Base-by-base conservation (phyloP, 176 grass and related monocot genomes). In the Aegilops speltoides region DNA sequence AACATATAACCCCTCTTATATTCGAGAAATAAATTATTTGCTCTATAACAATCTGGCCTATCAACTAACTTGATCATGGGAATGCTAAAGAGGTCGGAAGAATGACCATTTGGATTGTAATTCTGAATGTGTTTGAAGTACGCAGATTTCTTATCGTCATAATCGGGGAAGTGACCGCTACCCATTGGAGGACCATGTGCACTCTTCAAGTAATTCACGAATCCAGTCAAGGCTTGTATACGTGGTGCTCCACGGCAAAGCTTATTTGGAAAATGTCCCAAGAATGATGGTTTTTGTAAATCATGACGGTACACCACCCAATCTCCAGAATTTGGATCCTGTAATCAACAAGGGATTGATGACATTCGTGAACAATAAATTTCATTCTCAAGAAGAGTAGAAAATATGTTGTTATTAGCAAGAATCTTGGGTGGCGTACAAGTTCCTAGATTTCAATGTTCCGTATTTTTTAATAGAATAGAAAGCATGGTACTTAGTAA, bases 251-350 rank as follows among this genome's bases (percentile, higher is more conserved):
- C 15, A 9, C 60, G 56, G 19, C 78, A 81, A 34, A 87, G 43
- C 16, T n/a, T 17, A 0, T 20, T 75, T 33, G 84, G 84, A 64
- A 89, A 84, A 79, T 57, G 46, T 5, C 79, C 57, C 15, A 84
- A 63, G 29, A 34, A 86, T 64, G 68, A 86, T 17, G 83, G 56
- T 8, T 57, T 79, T 10, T 50, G 57, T 29, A 45, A 2, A 48
- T 85, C 88, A 36, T 89, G 64, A 26, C 77, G 77, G 76, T 89
- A 89, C 31, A 89, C 22, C 17, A 84, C 79, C 88, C 88, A 89
- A 60, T 89, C 88, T 46, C 83, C 83, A 3, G 88, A 74, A 20
- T 66, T 40, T 59, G 83, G 16, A 75, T 89, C 88, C 77, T 89
- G 29, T 38, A 82, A 8, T 81, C 8, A 23, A 61, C 9, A 10